Conservation (phyloP, 2,329 filamentous ascomycete species). For the Emydomyces testavorans region DNA sequence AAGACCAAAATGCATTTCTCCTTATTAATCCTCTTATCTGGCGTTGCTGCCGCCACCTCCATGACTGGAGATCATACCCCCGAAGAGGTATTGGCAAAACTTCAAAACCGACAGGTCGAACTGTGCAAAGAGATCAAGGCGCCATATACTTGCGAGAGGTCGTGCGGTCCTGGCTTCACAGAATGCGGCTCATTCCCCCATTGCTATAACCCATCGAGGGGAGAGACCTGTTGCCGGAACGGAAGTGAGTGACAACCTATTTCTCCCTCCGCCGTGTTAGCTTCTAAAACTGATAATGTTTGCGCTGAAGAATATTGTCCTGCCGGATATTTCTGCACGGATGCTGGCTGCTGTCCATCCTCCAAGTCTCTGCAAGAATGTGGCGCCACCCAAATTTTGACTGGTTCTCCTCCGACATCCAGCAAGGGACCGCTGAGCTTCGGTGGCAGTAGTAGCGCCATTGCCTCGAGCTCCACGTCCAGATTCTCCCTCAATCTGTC, state of each 20-base stretch:
- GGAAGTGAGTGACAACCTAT: constrained; percentile 10
- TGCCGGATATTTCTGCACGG: constrained; percentile 8
- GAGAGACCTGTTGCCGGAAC: constrained; percentile 12
- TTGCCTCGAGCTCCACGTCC: not conserved
- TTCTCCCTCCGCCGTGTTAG: not conserved
- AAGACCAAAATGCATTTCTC: constrained; percentile 7
- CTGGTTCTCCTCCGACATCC: not conserved
- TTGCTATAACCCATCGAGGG: constrained; percentile 11
- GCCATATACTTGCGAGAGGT: constrained; percentile 10
- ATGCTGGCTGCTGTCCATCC: constrained; percentile 9
- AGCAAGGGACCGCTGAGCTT: not conserved
- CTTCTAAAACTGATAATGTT: not conserved
- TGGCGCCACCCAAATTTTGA: constrained; percentile 5
- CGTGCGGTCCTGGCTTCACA: constrained; percentile 6
- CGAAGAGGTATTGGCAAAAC: not conserved
- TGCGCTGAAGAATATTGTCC: constrained; percentile 10
- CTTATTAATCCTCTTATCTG: constrained; percentile 5
- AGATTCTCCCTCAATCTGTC: not conserved
- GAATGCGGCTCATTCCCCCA: constrained; percentile 4
- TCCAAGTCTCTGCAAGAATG: constrained; percentile 4
- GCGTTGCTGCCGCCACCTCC: not conserved
- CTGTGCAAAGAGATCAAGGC: constrained; percentile 4
- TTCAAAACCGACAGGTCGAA: constrained; percentile 2
- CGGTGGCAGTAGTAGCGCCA: not conserved
- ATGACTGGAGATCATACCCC: not conserved